phyloP scores from a whole-genome alignment of 306 rosid species.

The Chamaecrista fasciculata region DNA sequence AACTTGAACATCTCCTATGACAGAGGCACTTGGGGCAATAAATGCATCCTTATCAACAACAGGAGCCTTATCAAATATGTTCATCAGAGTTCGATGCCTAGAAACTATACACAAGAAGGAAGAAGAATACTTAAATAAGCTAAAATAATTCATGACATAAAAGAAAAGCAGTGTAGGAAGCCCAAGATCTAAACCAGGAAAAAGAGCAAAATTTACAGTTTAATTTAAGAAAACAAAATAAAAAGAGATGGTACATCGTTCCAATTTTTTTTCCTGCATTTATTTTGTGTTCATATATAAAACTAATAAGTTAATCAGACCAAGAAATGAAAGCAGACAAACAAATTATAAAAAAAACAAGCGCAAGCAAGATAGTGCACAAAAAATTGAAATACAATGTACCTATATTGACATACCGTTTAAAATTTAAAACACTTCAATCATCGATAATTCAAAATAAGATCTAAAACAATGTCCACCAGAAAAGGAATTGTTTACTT shows the following conservation, averaged over 20 bases:
- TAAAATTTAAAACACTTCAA: not conserved
- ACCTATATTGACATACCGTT: no score
- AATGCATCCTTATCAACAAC: conserved; percentile 79
- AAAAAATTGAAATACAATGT: no score
- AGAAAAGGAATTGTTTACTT: not conserved
- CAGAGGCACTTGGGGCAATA: conserved; percentile 90
- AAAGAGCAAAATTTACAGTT: not conserved
- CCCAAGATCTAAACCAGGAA: not conserved
- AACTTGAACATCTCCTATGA: conserved; percentile 80
- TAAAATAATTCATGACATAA: conserved; percentile 3
- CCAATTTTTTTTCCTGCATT: not conserved
- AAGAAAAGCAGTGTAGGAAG: not conserved
- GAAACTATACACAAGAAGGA: conserved; percentile 52
- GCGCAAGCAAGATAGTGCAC: not conserved
- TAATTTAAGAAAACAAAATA: not conserved
- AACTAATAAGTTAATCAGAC: not conserved
- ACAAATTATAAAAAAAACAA: not conserved
- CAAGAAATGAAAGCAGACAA: not conserved
- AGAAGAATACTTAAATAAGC: not conserved
- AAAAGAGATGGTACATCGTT: not conserved
- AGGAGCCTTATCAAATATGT: conserved; percentile 87
- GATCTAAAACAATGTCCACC: not conserved
- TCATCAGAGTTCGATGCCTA: conserved; percentile 92
- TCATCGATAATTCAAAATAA: conserved; percentile 4
- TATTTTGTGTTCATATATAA: not conserved